Percentiles rank a stretch among this genome's conserved stretches.
Evolutionary conservation across 805 yeast species (phyloP).

Genomic region (Saccharomycopsis fibuligera): DNA sequence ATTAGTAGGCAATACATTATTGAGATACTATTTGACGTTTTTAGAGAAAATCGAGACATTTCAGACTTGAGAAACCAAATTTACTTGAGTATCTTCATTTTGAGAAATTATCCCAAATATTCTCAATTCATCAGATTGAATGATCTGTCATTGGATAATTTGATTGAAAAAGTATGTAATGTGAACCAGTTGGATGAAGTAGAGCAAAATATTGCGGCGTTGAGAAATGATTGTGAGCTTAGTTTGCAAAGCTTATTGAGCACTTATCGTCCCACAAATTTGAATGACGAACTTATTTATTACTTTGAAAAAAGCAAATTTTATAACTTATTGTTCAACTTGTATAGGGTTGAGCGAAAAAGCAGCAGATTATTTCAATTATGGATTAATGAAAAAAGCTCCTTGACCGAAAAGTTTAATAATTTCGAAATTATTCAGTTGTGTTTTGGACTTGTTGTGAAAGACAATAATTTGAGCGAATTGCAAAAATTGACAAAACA

Average conservation of each 20-base stretch:
- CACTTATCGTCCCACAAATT: constrained; percentile 52
- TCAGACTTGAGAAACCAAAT: constrained; percentile 28
- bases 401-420: constrained; percentile 28
- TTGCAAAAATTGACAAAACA: constrained; percentile 1
- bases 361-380: constrained; percentile 48
- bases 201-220: constrained; percentile 20
- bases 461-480: constrained; percentile 6
- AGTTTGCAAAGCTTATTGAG: constrained; percentile 71
- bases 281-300: constrained; percentile 38
- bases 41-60: constrained; percentile 27
- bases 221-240: constrained; percentile 60
- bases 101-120: constrained; percentile 78
- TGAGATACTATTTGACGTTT: constrained; percentile 61
- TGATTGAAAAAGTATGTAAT: constrained; percentile 46
- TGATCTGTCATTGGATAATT: constrained; percentile 44
- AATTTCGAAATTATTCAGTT: constrained; percentile 27
- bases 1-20: constrained; percentile 72
- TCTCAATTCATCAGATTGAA: constrained; percentile 73
- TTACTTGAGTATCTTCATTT: constrained; percentile 61
- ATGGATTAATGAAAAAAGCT: constrained; percentile 34
- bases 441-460: constrained; percentile 18
- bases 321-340: constrained; percentile 48
- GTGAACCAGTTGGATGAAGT: constrained; percentile 18
- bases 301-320: constrained; percentile 50
- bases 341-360: constrained; percentile 49